Evolutionary conservation across 257 asterid genomes (phyloP), one percentile per base, ranked within the genome.

Genomic region (Linderniella brevidens): DNA sequence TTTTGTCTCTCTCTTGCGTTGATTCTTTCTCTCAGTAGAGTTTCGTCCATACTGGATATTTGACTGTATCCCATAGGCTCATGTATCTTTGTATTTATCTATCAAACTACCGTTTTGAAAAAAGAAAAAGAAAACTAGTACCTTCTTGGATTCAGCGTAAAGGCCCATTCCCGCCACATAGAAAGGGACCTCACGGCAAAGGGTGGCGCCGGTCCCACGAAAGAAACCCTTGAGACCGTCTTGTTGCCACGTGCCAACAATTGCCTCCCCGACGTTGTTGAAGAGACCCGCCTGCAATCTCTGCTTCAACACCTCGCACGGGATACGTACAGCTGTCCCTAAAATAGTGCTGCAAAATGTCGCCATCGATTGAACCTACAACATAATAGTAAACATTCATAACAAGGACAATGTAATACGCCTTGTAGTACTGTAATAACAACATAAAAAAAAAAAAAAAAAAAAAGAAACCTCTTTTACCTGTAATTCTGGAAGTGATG

Each of bases 61-160:
- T 2, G 32, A 25, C 32, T 25, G 32, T 25, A 25, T 25, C n/a
- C 32, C 32, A 25, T 3, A 25, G 32, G 32, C 32, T 6, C 32
- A 2, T 25, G 32, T 25, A 25, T 25, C 32, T 25, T 25, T 25
- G 32, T 25, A 6, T 25, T 25, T 25, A 25, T 25, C 6, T 25
- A 25, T 25, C 32, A 25, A 25, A 25, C 32, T 25, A 25, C 6
- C 4, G 6, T 25, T 25, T 25, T 6, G 32, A 25, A 25, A 25
- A 25, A 25, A 25, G 32, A 25, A 25, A 25, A 25, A 25, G 4
- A 10, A 9, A n/a, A n/a, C 3, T 42, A 11, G 37, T 60, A 87
- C 97, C 92, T 87, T 87, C 71, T 87, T 87, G 54, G 97, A 87
- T 69, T 87, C 93, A n/a, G 86, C 97, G 74, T 87, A 87, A 44